Evolutionary conservation across 768 basidiomycete genomes (phyloP), one percentile per base, ranked within the genome.

Genomic region (Amanita muscaria): DNA sequence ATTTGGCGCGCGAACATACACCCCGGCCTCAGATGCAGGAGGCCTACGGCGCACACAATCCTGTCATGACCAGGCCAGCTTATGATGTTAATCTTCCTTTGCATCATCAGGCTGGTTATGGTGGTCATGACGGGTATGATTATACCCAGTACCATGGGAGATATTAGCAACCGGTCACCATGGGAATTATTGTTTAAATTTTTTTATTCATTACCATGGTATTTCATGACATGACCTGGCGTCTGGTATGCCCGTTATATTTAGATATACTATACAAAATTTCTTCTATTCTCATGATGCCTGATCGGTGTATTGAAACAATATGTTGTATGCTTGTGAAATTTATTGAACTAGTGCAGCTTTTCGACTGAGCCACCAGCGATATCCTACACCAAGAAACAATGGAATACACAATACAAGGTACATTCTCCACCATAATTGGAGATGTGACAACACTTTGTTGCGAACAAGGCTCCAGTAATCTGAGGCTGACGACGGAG

Each of bases 1-100:
- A 89, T 58, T 72, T 88, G 37, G 73, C 84, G 45, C 83, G 87
- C 49, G 87, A 83, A 24, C 68, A 79, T 7, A 83, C 77, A 62
- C 77, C 81, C 14, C 73, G 75, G 49, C 86, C 84, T 14, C 73
- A 66, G 47, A 80, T 82, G 79, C 66, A 71, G 40, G 70, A 80
- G 56, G 46, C 48, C 14, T 60, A 74, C 25, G 51, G 53, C 25
- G 49, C 52, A 24, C 70, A 70, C 47, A 74, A 71, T 24, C 70
- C 74, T 12, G 79, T 73, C 57, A 42, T 70, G 49, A 64, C 54
- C 49, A 35, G 44, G 29, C 68, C 70, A 34, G 67, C 66, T 44
- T 79, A 81, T 53, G 77, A 79, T 50, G 62, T 66, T 45, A 72
- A 70, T 43, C 69, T 82, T 12, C 80, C 83, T 33, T 67, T 79